A percentile compares a stretch with the other conserved stretches of the same genome.
phyloP scores from a whole-genome alignment of 495 filamentous ascomycete genomes.

The Aspergillus conjunctus region DNA sequence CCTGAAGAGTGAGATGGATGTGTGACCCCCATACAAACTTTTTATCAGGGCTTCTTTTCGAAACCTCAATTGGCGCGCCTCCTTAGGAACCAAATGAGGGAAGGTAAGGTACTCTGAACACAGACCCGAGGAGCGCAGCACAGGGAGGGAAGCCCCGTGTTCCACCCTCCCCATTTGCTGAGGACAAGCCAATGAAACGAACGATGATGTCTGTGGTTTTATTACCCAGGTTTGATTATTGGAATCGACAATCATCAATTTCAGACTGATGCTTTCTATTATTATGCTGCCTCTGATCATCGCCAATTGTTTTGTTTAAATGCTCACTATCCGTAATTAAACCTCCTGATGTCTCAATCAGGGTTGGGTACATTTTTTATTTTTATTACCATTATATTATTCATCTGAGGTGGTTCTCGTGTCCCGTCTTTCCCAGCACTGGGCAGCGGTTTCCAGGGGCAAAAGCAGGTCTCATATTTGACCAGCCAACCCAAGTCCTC shows the following conservation, averaged over 20 bases:
- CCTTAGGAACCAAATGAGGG: neutral
- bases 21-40: constrained; percentile 7
- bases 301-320: neutral
- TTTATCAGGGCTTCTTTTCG: neutral
- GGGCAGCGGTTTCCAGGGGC: neutral
- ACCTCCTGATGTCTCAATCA: no score
- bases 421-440: neutral
- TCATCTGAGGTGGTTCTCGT: neutral
- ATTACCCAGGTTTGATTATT: neutral
- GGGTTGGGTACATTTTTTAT: neutral
- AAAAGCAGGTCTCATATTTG: constrained; percentile 2
- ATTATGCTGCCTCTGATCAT: neutral
- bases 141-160: neutral
- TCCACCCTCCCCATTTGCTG: constrained; percentile 9
- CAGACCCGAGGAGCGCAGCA: no score
- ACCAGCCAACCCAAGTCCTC: neutral
- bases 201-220: constrained; percentile 10
- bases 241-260: constrained; percentile 2
- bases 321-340: neutral
- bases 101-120: neutral
- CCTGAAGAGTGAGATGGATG: neutral
- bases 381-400: constrained; percentile 4
- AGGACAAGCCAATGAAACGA: constrained; percentile 10
- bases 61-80: neutral
- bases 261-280: constrained; percentile 3